These are phyloP conservation scores for Carex pumila DNA, from an alignment of 176 grass and related monocot species.

Conservation along the genomic window DNA sequence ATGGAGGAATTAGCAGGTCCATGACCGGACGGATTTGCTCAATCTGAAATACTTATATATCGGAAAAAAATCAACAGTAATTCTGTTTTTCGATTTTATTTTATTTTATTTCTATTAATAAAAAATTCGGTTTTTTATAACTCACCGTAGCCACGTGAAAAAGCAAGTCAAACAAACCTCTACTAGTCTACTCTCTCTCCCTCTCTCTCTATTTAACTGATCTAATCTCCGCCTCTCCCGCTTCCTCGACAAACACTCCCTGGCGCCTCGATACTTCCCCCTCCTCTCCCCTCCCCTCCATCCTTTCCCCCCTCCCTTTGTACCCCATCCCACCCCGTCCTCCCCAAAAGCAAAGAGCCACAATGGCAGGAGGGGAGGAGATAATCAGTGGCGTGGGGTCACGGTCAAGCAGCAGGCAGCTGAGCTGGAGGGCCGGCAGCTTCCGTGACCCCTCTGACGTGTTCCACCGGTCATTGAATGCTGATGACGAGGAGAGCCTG, in stretches of 20 bases:
- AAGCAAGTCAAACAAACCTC: not conserved
- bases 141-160: too few species aligned
- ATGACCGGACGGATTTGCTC: too few species aligned
- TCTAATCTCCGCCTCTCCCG: not conserved
- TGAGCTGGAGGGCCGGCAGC: slow-evolving; percentile 14
- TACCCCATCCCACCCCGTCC: not conserved
- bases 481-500: slow-evolving; percentile 69
- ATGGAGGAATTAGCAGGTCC: too few species aligned
- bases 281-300: not conserved
- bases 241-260: not conserved
- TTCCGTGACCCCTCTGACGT: slow-evolving; percentile 22
- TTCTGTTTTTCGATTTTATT: too few species aligned
- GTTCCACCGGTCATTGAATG: slow-evolving; percentile 26
- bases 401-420: slow-evolving; percentile 8
- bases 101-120: too few species aligned
- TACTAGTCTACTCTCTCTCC: not conserved
- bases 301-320: not conserved
- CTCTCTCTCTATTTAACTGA: not conserved
- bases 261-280: not conserved
- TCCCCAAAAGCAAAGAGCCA: not conserved
- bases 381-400: not conserved
- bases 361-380: slow-evolving; percentile 21
- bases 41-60: too few species aligned
- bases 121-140: too few species aligned
- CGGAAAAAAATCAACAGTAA: too few species aligned